Conservation (phyloP, 2,329 filamentous ascomycete species). For the Tolypocladium endophyticum region DNA sequence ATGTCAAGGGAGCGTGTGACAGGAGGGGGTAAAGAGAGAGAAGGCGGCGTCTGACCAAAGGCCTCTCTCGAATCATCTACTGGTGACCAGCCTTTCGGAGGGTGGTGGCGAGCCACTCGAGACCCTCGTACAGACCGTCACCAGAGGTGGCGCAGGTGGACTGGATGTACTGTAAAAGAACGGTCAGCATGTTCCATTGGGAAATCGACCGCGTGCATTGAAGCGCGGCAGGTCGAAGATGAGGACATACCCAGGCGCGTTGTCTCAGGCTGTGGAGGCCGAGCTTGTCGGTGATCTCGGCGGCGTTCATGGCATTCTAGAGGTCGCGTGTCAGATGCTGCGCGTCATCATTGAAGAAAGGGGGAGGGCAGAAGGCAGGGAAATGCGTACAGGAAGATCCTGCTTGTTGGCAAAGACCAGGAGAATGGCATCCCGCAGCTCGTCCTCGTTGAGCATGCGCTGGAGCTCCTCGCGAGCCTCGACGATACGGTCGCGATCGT, state of each 20-base stretch:
- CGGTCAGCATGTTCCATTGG: slow-evolving; percentile 3
- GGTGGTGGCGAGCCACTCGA: slow-evolving; percentile 81
- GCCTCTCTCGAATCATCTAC: slow-evolving; percentile 35
- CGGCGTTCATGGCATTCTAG: slow-evolving; percentile 98
- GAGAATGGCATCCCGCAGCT: slow-evolving; percentile 93
- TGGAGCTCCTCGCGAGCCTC: slow-evolving; percentile 95
- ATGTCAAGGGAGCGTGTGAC: slow-evolving; percentile 28
- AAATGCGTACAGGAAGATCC: slow-evolving; percentile 77
- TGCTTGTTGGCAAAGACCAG: slow-evolving; percentile 99
- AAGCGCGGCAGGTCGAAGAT: not conserved
- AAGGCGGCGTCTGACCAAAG: slow-evolving; percentile 20
- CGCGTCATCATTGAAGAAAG: not conserved
- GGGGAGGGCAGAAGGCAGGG: not conserved
- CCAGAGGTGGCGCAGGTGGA: slow-evolving; percentile 97
- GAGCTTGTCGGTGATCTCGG: slow-evolving; percentile 99
- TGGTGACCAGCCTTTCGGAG: slow-evolving; percentile 65
- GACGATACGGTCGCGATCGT: slow-evolving; percentile 95
- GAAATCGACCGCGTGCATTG: not conserved
- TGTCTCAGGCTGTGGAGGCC: slow-evolving; percentile 98
- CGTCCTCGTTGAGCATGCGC: slow-evolving; percentile 97
- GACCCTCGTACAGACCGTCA: slow-evolving; percentile 98
- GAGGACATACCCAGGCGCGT: slow-evolving; percentile 83
- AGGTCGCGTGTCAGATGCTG: slow-evolving; percentile 5
- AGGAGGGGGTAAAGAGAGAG: slow-evolving; percentile 24
- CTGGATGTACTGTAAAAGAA: slow-evolving; percentile 81